A percentile compares a stretch with the other conserved stretches of the same genome.
These are phyloP conservation scores for Austropuccinia psidii DNA, from an alignment of 1,284 basidiomycete species.

Conservation along the genomic window DNA sequence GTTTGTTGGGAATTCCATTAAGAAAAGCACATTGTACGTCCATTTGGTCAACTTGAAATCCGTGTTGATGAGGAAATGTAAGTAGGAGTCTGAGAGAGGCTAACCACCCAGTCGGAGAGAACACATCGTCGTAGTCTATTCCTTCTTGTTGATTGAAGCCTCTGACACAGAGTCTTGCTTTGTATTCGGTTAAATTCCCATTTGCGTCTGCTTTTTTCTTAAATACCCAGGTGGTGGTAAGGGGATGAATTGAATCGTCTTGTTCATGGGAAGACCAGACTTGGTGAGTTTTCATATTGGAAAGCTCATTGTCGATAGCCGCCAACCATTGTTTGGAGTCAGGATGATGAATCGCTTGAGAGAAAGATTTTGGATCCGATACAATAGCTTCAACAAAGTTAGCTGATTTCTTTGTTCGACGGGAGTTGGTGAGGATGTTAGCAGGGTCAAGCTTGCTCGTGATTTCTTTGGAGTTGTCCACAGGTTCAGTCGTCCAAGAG, in stretches of 20 bases:
- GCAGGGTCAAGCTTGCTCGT: no score
- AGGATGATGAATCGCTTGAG: neutral
- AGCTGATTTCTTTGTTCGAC: no score
- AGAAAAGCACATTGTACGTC: conserved; percentile 4
- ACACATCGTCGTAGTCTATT: neutral
- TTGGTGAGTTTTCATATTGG: neutral
- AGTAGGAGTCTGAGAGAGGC: neutral
- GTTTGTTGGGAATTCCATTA: no score
- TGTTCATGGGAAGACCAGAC: neutral
- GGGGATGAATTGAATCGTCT: neutral
- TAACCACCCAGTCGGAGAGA: neutral
- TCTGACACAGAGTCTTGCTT: neutral
- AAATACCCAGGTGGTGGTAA: conserved; percentile 9
- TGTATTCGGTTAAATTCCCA: neutral
- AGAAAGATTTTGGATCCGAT: no score
- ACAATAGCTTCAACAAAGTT: no score
- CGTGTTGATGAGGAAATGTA: no score
- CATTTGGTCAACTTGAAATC: neutral
- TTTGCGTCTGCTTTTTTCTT: neutral
- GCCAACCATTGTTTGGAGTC: neutral
- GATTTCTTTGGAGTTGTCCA: no score
- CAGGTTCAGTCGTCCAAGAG: no score
- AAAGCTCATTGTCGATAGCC: conserved; percentile 1
- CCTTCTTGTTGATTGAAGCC: conserved; percentile 28
- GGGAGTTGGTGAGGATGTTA: no score